phyloP scores from a whole-genome alignment of 768 basidiomycete genomes.

The Sutorius australiensis region DNA sequence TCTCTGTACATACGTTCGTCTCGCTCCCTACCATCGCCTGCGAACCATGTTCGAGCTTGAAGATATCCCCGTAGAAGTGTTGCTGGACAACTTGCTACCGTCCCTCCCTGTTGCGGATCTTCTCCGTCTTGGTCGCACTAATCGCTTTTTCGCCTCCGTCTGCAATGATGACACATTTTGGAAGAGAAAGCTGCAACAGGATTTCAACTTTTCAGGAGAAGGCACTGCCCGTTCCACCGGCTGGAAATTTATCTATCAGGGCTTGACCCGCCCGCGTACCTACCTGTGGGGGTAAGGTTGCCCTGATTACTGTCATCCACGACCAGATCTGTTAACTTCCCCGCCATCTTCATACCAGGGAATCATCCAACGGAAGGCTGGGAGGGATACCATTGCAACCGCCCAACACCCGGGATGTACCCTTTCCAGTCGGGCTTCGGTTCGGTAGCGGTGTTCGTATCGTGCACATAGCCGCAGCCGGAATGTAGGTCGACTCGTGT shows the following conservation, averaged over 20 bases:
- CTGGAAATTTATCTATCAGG: slow-evolving; percentile 77
- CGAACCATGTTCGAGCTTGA: slow-evolving; percentile 38
- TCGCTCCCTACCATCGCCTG: slow-evolving; percentile 1
- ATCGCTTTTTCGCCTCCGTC: slow-evolving; percentile 56
- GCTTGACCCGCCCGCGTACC: slow-evolving; percentile 52
- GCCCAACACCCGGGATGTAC: slow-evolving; percentile 39
- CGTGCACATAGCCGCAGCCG: slow-evolving; percentile 73
- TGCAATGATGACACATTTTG: slow-evolving; percentile 76
- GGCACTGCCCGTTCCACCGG: slow-evolving; percentile 72
- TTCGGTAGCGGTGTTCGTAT: slow-evolving; percentile 56
- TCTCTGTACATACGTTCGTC: not conserved
- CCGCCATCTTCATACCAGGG: slow-evolving; percentile 37
- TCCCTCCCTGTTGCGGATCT: slow-evolving; percentile 52
- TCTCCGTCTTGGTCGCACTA: slow-evolving; percentile 55
- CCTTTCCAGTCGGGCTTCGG: slow-evolving; percentile 61
- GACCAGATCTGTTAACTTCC: not conserved
- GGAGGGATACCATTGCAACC: slow-evolving; percentile 44
- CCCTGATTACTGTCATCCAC: not conserved
- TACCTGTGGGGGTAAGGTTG: slow-evolving; percentile 59
- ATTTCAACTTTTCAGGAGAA: slow-evolving; percentile 75
- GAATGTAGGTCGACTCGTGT: slow-evolving; percentile 54
- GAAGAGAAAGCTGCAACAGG: slow-evolving; percentile 61
- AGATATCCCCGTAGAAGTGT: slow-evolving; percentile 70
- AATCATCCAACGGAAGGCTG: slow-evolving; percentile 58
- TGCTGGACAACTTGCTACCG: slow-evolving; percentile 71